Percentiles rank a stretch among this genome's conserved stretches.
phyloP scores from a whole-genome alignment of 352 stramenopile genomes.

The Blastocystis sp. region DNA sequence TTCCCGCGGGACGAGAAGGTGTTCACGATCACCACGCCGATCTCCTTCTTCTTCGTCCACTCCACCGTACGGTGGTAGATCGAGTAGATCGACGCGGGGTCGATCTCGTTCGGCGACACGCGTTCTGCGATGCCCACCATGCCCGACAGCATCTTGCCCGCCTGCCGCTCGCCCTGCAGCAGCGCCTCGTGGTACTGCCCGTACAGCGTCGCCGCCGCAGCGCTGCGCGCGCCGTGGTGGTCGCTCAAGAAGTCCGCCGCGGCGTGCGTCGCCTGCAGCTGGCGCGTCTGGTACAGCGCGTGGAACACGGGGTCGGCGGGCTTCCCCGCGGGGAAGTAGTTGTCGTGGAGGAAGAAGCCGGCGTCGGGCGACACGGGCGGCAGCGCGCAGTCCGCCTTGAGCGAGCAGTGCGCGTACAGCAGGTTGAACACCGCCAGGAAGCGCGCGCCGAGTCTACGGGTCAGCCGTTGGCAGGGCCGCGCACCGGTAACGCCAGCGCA shows the following conservation, averaged over 20 bases:
- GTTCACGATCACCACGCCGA: slow-evolving; percentile 43
- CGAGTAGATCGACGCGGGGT: slow-evolving; percentile 15
- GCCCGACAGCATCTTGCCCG: slow-evolving; percentile 40
- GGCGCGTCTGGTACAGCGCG: slow-evolving; percentile 35
- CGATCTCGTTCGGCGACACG: slow-evolving; percentile 56
- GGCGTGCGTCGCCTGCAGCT: background rate
- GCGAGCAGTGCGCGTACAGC: slow-evolving; percentile 41
- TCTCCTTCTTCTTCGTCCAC: slow-evolving; percentile 66
- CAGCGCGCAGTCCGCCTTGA: background rate
- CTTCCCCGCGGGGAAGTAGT: slow-evolving; percentile 13
- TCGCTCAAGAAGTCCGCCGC: background rate
- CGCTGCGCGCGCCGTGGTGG: background rate
- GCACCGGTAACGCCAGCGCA: background rate
- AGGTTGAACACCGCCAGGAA: slow-evolving; percentile 34
- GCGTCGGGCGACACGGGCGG: slow-evolving; percentile 18
- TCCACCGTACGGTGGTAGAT: slow-evolving; percentile 47
- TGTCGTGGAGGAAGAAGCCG: background rate
- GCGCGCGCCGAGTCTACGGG: slow-evolving; percentile 11
- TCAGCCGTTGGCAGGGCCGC: background rate
- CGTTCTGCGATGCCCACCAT: slow-evolving; percentile 39
- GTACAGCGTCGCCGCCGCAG: background rate
- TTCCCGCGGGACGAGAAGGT: slow-evolving; percentile 20
- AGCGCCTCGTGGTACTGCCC: slow-evolving; percentile 4
- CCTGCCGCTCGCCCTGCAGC: slow-evolving; percentile 7
- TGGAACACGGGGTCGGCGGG: slow-evolving; percentile 42